Evolutionary conservation across 2,329 filamentous ascomycete species (phyloP).

Genomic region (Monilinia fructigena): DNA sequence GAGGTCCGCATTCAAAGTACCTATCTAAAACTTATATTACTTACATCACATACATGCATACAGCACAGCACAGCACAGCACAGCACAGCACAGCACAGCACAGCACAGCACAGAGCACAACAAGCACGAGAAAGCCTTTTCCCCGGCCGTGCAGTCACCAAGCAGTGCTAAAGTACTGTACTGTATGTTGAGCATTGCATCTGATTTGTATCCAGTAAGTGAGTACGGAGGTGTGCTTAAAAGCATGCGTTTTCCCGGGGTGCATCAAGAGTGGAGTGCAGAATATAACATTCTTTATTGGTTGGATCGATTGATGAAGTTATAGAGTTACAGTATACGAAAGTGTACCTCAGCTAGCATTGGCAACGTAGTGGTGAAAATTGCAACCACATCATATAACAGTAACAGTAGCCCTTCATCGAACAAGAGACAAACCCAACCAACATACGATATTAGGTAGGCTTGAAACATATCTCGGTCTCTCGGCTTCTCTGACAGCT

Average conservation of each 20-base stretch:
- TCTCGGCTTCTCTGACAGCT: neutral
- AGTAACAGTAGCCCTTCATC: neutral
- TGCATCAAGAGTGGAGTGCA: conserved; percentile 14
- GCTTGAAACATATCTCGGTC: conserved; percentile 1
- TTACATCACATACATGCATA: neutral
- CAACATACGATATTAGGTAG: neutral
- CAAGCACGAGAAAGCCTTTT: neutral
- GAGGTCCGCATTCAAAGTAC: neutral
- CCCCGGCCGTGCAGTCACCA: conserved; percentile 11
- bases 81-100: conserved; percentile 4
- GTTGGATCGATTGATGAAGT: neutral
- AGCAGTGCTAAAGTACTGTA: neutral
- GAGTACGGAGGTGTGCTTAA: too few relatives aligned
- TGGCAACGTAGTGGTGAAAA: neutral
- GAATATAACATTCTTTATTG: too few relatives aligned
- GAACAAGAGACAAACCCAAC: neutral
- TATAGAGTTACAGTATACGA: neutral
- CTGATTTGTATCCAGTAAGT: too few relatives aligned
- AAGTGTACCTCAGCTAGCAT: neutral
- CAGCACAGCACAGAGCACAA: neutral
- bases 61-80: neutral
- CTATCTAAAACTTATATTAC: neutral
- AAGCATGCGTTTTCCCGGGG: conserved; percentile 14
- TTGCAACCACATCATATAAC: neutral
- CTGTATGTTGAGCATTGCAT: neutral